Conservation (phyloP, 1,139 yeast species). For the Suhomyces terraborum region DNA sequence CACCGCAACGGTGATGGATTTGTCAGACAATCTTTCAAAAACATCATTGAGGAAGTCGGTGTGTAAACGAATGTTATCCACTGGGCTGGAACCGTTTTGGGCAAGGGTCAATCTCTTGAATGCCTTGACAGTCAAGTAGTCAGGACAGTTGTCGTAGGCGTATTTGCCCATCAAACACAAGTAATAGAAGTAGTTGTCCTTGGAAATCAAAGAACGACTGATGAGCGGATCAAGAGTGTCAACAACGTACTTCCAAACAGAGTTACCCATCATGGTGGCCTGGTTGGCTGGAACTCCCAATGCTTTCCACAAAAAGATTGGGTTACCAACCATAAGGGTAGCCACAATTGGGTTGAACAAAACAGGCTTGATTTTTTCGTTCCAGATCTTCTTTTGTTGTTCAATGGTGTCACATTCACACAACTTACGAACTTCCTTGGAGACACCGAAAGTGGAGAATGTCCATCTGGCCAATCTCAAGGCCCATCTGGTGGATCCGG, state of each 20-base stretch:
- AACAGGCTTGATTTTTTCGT: slow-evolving; percentile 61
- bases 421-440: slow-evolving; percentile 52
- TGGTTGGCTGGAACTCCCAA: slow-evolving; percentile 85
- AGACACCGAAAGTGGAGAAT: slow-evolving; percentile 58
- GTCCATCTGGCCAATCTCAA: slow-evolving; percentile 63
- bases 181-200: slow-evolving; percentile 78
- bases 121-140: slow-evolving; percentile 64
- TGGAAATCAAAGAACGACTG: slow-evolving; percentile 60
- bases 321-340: slow-evolving; percentile 71
- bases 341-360: slow-evolving; percentile 71
- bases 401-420: slow-evolving; percentile 60
- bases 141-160: slow-evolving; percentile 70
- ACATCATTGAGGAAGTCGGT: slow-evolving; percentile 81
- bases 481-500: slow-evolving; percentile 89
- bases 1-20: slow-evolving; percentile 71
- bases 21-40: slow-evolving; percentile 60
- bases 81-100: slow-evolving; percentile 39
- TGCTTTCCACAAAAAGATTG: slow-evolving; percentile 82
- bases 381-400: slow-evolving; percentile 69
- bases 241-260: slow-evolving; percentile 68
- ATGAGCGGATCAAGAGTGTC: slow-evolving; percentile 81
- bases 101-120: slow-evolving; percentile 48
- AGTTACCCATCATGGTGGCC: slow-evolving; percentile 74
- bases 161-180: slow-evolving; percentile 66
- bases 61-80: slow-evolving; percentile 73